Evolutionary conservation across 2,329 filamentous ascomycete species (phyloP).

Genomic region (Aspergillus tubingensis): DNA sequence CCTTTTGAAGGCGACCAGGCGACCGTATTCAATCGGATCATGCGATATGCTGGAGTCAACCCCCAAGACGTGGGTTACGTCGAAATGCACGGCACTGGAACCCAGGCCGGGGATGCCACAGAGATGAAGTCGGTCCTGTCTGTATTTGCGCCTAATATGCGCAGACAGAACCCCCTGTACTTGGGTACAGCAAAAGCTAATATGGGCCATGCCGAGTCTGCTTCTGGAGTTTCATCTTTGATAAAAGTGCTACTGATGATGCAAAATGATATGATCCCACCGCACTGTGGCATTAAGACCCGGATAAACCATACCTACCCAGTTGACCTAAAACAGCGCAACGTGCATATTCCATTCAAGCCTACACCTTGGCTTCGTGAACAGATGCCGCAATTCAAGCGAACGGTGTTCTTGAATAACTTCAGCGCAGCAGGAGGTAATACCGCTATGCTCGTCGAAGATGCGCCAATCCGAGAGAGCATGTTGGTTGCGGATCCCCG

Average conservation of each 20-base stretch:
- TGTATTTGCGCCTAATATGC: constrained; percentile 57
- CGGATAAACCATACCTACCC: constrained; percentile 50
- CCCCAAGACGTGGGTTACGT: constrained; percentile 78
- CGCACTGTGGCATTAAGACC: constrained; percentile 40
- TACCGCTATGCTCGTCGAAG: constrained; percentile 66
- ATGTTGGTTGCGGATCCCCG: constrained; percentile 51
- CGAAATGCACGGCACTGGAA: constrained; percentile 89
- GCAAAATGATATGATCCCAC: constrained; percentile 32
- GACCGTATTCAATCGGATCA: constrained; percentile 66
- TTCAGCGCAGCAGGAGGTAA: constrained; percentile 73
- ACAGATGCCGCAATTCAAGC: constrained; percentile 25
- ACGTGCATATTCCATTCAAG: constrained; percentile 51
- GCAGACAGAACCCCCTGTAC: constrained; percentile 50
- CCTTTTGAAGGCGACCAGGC: constrained; percentile 78
- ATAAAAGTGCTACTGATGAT: constrained; percentile 43
- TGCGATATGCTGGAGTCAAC: constrained; percentile 72
- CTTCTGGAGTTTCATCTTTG: constrained; percentile 53
- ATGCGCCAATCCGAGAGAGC: constrained; percentile 50
- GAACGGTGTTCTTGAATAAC: constrained; percentile 61
- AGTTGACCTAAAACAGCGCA: constrained; percentile 43
- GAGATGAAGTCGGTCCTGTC: constrained; percentile 78
- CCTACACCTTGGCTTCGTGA: constrained; percentile 39
- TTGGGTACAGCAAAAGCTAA: constrained; percentile 67
- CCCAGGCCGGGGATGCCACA: constrained; percentile 75
- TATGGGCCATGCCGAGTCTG: constrained; percentile 64